Base-by-base conservation (phyloP, 177 flowering plant genomes). In the Tripterygium wilfordii region DNA sequence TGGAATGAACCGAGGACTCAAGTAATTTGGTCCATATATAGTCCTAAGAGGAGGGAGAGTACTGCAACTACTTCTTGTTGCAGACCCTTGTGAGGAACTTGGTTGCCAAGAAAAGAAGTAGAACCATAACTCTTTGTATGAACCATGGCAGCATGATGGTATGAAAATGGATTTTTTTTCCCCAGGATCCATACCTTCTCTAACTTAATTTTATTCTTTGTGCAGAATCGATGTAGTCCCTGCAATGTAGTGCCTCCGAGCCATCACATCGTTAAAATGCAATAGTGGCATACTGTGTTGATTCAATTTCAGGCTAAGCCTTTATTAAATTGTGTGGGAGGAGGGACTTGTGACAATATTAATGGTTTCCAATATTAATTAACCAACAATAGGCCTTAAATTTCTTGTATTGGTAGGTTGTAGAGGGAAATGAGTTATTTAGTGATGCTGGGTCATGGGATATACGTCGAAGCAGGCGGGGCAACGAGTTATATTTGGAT, bases 181-280 rank as follows among this genome's bases (percentile, higher is more conserved):
- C n/a, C n/a, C n/a, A n/a, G n/a, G 42, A 29, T 2, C n/a, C 32
- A 37, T 71, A 87, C 97, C 92, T 94, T 94, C 26, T 97, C 90
- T 56, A 90, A 64, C 66, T 82, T 94, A 49, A 94, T 85, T 72
- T 83, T 82, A 70, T 94, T 96, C 67, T 94, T 97, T 12, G 85
- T 83, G 60, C 96, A 94, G 68, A 78, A 94, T 16, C 99, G 82
- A 48, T 94, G 99, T 72, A 94, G 62, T 35, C 99, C 99, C 99
- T 94, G 76, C 33, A 51, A 38, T 27, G 10, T n/a, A n/a, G n/a
- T n/a, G n/a, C n/a, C n/a, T n/a, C n/a, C n/a, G n/a, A n/a, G n/a
- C n/a, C n/a, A n/a, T n/a, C n/a, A n/a, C n/a, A n/a, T n/a, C n/a
- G n/a, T n/a, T n/a, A n/a, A n/a, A n/a, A n/a, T n/a, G n/a, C n/a